Evolutionary conservation across 2,329 filamentous ascomycete genomes (phyloP).

Genomic region (Cladosporium cucumerinum): DNA sequence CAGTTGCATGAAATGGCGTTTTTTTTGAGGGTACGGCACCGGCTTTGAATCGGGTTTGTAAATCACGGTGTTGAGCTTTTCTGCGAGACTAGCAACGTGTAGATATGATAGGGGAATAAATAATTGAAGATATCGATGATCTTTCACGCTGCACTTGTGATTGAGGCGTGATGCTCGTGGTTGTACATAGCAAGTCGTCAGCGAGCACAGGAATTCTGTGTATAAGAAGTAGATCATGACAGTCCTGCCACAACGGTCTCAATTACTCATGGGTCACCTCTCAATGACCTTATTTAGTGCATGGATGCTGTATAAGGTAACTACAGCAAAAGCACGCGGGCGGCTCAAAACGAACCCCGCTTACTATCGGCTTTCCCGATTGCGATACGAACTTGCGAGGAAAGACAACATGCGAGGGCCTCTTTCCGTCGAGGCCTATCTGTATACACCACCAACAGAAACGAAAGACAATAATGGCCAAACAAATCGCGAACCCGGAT

Average conservation of each 20-base stretch:
- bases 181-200: not conserved
- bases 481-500: constrained; percentile 35
- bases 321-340: not conserved
- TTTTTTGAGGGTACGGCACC: constrained; percentile 9
- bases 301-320: not conserved
- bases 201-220: not conserved
- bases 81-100: not conserved
- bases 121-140: not conserved
- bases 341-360: constrained; percentile 3
- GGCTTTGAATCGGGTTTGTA: constrained; percentile 8
- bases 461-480: constrained; percentile 20
- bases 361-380: constrained; percentile 5
- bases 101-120: constrained; percentile 1
- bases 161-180: not conserved
- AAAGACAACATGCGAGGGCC: not conserved
- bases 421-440: not conserved
- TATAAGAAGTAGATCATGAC: not conserved
- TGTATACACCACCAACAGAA: constrained; percentile 30
- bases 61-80: constrained; percentile 2
- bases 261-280: not conserved
- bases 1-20: constrained; percentile 9
- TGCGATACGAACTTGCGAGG: not conserved
- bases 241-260: not conserved
- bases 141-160: not conserved
- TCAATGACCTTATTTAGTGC: not conserved